A percentile compares a stretch with the other conserved stretches of the same genome.
Evolutionary conservation across 805 yeast genomes (phyloP).

Genomic region (Saccharomycopsis fodiens): DNA sequence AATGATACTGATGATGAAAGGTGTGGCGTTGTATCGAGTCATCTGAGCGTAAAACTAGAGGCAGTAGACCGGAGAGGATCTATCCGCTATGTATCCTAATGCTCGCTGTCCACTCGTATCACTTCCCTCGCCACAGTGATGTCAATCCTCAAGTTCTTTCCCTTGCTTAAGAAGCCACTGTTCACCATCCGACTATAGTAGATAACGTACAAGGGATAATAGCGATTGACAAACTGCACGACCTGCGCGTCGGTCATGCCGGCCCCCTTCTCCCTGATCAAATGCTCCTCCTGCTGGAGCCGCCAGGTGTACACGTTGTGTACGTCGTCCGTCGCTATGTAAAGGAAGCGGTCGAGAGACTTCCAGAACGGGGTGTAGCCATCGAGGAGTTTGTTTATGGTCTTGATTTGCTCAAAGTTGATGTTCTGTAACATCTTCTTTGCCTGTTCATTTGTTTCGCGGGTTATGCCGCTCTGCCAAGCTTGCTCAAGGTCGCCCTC

Average conservation of each 20-base stretch:
- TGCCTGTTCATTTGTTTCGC: constrained; percentile 19
- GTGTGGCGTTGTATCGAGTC: no score
- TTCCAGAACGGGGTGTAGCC: constrained; percentile 50
- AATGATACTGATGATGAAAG: no score
- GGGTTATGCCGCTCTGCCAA: constrained; percentile 13
- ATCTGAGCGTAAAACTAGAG: no score
- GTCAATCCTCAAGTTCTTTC: constrained; percentile 27
- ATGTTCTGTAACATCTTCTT: constrained; percentile 25
- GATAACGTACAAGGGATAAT: constrained; percentile 77
- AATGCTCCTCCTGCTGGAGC: constrained; percentile 56
- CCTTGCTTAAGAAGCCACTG: constrained; percentile 25
- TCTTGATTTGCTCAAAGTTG: constrained; percentile 25
- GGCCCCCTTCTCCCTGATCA: constrained; percentile 44
- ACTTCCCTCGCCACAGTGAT: constrained; percentile 25
- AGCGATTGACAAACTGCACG: constrained; percentile 61
- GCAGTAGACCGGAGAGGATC: no score
- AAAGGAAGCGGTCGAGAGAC: constrained; percentile 51
- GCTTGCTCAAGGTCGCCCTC: constrained; percentile 25
- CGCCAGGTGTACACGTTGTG: constrained; percentile 74
- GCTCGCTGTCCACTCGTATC: no score
- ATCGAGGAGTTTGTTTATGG: constrained; percentile 46
- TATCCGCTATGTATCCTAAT: no score
- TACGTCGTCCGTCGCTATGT: constrained; percentile 51
- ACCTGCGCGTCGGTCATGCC: constrained; percentile 84
- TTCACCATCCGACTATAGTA: constrained; percentile 43